Evolutionary conservation across 352 stramenopile genomes (phyloP).

Genomic region (Pythium guiyangense): DNA sequence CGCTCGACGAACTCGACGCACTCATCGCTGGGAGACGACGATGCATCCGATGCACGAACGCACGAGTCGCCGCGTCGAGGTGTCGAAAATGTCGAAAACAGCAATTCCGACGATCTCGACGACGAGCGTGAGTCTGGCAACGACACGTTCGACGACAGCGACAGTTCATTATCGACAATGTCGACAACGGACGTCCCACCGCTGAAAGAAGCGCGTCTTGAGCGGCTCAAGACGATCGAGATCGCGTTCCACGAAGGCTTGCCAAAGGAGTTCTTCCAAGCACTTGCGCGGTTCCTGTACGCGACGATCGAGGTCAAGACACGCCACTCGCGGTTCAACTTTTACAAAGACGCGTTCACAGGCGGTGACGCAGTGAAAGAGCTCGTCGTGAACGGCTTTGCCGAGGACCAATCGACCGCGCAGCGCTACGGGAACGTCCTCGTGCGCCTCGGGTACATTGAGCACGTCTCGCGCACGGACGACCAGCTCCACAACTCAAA

Average conservation of each 20-base stretch:
- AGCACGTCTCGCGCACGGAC: slow-evolving; percentile 73
- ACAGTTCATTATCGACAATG: slow-evolving; percentile 28
- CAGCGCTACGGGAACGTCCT: slow-evolving; percentile 75
- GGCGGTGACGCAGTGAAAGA: slow-evolving; percentile 69
- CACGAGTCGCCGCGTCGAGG: neutral
- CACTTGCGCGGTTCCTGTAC: slow-evolving; percentile 66
- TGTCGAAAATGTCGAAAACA: slow-evolving; percentile 25
- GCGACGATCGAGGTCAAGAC: slow-evolving; percentile 79
- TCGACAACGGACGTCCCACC: slow-evolving; percentile 39
- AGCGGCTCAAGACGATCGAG: slow-evolving; percentile 70
- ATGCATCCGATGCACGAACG: slow-evolving; percentile 12
- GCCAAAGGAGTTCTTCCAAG: slow-evolving; percentile 73
- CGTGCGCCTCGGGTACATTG: slow-evolving; percentile 76
- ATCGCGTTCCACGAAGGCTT: slow-evolving; percentile 79
- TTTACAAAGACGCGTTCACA: slow-evolving; percentile 85
- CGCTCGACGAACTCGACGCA: slow-evolving; percentile 44
- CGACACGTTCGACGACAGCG: slow-evolving; percentile 24
- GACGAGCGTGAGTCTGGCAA: slow-evolving; percentile 22
- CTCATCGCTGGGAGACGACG: slow-evolving; percentile 35
- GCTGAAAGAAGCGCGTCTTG: slow-evolving; percentile 63
- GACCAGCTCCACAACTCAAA: slow-evolving; percentile 81
- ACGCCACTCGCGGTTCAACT: slow-evolving; percentile 78
- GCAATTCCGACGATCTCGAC: slow-evolving; percentile 23
- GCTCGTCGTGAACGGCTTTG: slow-evolving; percentile 73
- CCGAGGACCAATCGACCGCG: slow-evolving; percentile 65